These are phyloP conservation scores for Calonectria pseudoreteaudii DNA, from an alignment of 2,329 filamentous ascomycete species.

Conservation along the genomic window DNA sequence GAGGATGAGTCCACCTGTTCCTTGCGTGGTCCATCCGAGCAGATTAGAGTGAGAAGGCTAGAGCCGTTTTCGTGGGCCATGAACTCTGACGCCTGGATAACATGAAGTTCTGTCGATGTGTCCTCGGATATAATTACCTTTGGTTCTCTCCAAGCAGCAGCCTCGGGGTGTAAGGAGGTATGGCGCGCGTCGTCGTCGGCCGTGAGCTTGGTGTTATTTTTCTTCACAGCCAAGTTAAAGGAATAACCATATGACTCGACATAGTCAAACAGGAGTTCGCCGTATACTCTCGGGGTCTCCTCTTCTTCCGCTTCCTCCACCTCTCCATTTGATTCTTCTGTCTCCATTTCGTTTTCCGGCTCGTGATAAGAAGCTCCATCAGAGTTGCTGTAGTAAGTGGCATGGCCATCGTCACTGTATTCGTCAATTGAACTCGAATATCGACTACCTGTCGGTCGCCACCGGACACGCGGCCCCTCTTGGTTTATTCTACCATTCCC, in stretches of 20 bases:
- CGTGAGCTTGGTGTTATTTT: neutral
- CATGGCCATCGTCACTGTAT: neutral
- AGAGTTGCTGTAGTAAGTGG: neutral
- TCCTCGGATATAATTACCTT: neutral
- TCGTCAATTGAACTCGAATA: neutral
- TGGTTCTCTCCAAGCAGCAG: neutral
- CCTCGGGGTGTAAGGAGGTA: neutral
- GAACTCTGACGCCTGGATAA: neutral
- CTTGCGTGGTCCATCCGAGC: neutral
- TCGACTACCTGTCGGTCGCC: neutral
- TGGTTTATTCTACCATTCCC: neutral
- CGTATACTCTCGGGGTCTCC: no score
- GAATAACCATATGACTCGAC: neutral
- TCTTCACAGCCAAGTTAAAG: neutral
- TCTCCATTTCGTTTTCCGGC: neutral
- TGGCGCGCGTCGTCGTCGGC: neutral
- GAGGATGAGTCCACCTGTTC: neutral
- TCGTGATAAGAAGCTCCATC: neutral
- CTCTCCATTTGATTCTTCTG: neutral
- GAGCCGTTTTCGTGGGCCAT: neutral
- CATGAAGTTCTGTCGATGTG: neutral
- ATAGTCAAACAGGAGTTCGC: neutral
- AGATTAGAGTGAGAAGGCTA: neutral
- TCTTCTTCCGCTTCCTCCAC: neutral
- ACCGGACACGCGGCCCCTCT: neutral